These are phyloP conservation scores for Spathaspora arborariae DNA, from an alignment of 805 yeast genomes.

Conservation along the genomic window DNA sequence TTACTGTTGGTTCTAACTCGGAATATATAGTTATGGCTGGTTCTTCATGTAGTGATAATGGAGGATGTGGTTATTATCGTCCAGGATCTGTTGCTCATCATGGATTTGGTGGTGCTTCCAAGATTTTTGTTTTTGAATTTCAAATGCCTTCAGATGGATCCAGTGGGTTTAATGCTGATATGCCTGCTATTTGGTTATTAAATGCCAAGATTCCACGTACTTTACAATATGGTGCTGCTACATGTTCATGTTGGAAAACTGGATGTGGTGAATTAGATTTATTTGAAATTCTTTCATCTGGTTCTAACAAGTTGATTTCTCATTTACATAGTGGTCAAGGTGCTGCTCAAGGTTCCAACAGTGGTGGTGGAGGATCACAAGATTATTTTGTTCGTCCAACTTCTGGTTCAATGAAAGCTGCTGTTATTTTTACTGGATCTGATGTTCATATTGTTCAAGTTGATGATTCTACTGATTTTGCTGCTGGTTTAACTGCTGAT, in stretches of 20 bases:
- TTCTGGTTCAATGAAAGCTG: slow-evolving; percentile 75
- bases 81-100: slow-evolving; percentile 86
- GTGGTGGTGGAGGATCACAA: slow-evolving; percentile 83
- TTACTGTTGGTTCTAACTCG: slow-evolving; percentile 62
- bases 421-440: slow-evolving; percentile 66
- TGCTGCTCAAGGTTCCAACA: slow-evolving; percentile 38
- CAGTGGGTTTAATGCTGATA: slow-evolving; percentile 66
- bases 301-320: slow-evolving; percentile 69
- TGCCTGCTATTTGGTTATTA: slow-evolving; percentile 98
- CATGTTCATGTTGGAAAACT: slow-evolving; percentile 93
- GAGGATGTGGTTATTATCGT: slow-evolving; percentile 84
- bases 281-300: slow-evolving; percentile 80
- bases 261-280: slow-evolving; percentile 98
- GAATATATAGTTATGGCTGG: slow-evolving; percentile 86
- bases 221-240: slow-evolving; percentile 78
- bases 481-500: slow-evolving; percentile 30
- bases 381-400: slow-evolving; percentile 90
- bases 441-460: slow-evolving; percentile 60
- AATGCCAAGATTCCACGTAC: slow-evolving; percentile 97
- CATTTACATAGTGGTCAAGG: slow-evolving; percentile 88
- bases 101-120: slow-evolving; percentile 81
- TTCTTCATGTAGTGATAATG: slow-evolving; percentile 47
- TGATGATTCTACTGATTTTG: slow-evolving; percentile 48
- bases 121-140: slow-evolving; percentile 91
- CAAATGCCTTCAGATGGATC: slow-evolving; percentile 77